phyloP scores from a whole-genome alignment of 345 rosid genomes.

The Populus davidiana region DNA sequence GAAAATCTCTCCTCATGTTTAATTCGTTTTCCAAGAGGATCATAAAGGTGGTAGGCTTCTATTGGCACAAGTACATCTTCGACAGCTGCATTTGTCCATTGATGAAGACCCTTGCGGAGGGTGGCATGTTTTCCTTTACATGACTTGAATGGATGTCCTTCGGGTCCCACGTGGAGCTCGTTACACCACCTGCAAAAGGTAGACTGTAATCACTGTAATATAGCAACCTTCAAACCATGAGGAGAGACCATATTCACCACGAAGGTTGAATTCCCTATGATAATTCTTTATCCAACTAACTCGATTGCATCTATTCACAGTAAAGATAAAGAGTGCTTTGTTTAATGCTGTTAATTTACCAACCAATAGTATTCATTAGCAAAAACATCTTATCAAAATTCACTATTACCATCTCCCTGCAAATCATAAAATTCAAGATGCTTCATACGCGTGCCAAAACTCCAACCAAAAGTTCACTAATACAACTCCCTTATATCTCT shows the following conservation, averaged over 20 bases:
- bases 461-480: background rate
- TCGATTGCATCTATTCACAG: background rate
- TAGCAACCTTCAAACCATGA: background rate
- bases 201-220: background rate
- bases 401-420: background rate
- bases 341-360: background rate
- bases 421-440: background rate
- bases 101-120: slow-evolving; percentile 72
- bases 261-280: slow-evolving; percentile 4
- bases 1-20: slow-evolving; percentile 77
- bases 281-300: background rate
- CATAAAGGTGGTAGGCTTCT: slow-evolving; percentile 79
- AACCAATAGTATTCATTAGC: background rate
- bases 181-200: slow-evolving; percentile 61
- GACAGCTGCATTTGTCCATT: slow-evolving; percentile 65
- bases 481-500: background rate
- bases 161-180: slow-evolving; percentile 91
- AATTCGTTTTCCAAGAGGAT: slow-evolving; percentile 77
- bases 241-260: background rate
- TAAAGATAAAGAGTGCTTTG: background rate
- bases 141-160: slow-evolving; percentile 88
- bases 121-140: slow-evolving; percentile 69
- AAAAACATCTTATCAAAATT: background rate
- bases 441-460: background rate
- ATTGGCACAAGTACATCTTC: slow-evolving; percentile 67